Base-by-base conservation (phyloP, 1,284 basidiomycete species). In the Takashimella koratensis region DNA sequence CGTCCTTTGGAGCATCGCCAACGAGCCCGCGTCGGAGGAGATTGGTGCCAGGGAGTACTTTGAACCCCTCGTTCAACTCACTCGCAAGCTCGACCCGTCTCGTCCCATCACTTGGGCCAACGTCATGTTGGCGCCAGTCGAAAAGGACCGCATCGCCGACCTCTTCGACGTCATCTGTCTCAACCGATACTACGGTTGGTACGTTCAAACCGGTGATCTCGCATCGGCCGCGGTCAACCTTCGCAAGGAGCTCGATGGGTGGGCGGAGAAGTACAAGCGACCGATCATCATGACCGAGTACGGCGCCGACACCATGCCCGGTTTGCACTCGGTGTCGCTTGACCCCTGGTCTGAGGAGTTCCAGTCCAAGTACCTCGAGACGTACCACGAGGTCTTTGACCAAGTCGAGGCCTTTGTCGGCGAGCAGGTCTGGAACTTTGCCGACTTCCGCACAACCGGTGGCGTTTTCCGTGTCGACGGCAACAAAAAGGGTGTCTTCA, bases 401-500 rank as follows among this genome's bases (percentile, higher is more conserved):
- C 13, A 43, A 45, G 51, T 65, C 24, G 59, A 63, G 11, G 57
- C 62, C 12, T 36, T 65, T 11, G 39, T 53, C 12, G 63, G 63
- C 3, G 63, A 65, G 47, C 63, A 65, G 25, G 59, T 63, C 12
- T 65, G 63, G 63, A 62, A 62, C 52, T 65, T 65, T 58, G 63
- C 63, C 3, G 63, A 65, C 44, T 65, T 65, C 45, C 21, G 26
- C 3, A 65, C 63, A 6, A 49, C 49, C 5, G 41, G 52, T 8
- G 62, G 59, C 4, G 56, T 65, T 24, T 51, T 65, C 49, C 43
- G 63, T 23, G 63, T 65, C 5, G 63, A 65, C 46, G 63, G 63
- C 30, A 65, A 65, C 51, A 61, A 51, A 48, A 65, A 65, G 56
- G 63, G 63, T 6, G 48, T 65, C 2, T 65, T 65, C 27, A 58